phyloP scores from a whole-genome alignment of 2,329 filamentous ascomycete genomes.

The Hymenoscyphus albidus region DNA sequence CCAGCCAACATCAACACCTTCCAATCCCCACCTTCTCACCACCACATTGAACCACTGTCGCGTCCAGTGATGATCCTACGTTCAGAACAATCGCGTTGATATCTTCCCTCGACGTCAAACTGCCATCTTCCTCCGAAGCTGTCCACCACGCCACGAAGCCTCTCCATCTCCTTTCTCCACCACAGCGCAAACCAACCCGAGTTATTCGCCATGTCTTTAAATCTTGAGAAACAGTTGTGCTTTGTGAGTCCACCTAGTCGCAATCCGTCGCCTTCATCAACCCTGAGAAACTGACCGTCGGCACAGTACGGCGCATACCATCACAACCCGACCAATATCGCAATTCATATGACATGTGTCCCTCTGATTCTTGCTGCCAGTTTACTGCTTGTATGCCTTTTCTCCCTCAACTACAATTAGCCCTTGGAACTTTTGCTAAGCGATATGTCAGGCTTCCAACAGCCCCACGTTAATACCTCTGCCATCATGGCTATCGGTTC shows the following conservation, averaged over 20 bases:
- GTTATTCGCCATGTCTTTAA: slow-evolving; percentile 55
- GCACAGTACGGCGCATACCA: slow-evolving; percentile 79
- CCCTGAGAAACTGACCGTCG: slow-evolving; percentile 14
- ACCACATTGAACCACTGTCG: slow-evolving; percentile 1
- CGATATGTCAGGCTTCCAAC: slow-evolving; percentile 51
- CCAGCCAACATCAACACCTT: slow-evolving; percentile 3
- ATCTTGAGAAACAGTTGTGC: slow-evolving; percentile 76
- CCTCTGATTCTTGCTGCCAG: slow-evolving; percentile 69
- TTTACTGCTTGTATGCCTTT: slow-evolving; percentile 62
- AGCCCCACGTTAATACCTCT: slow-evolving; percentile 59
- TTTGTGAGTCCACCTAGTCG: slow-evolving; percentile 57
- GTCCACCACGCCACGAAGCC: background rate
- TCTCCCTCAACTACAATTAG: slow-evolving; percentile 5
- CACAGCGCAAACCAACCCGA: background rate
- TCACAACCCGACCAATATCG: slow-evolving; percentile 70
- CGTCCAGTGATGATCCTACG: slow-evolving; percentile 19
- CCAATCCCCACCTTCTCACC: background rate
- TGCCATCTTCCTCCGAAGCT: background rate
- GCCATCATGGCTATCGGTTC: slow-evolving; percentile 63
- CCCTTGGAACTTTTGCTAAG: slow-evolving; percentile 26
- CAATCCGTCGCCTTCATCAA: background rate
- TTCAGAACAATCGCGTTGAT: slow-evolving; percentile 15
- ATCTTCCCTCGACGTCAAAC: background rate
- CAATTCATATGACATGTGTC: slow-evolving; percentile 77
- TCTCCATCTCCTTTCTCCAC: background rate